phyloP scores from a whole-genome alignment of 225 moss, liverwort and hornwort genomes.

The Marchantia paleacea region DNA sequence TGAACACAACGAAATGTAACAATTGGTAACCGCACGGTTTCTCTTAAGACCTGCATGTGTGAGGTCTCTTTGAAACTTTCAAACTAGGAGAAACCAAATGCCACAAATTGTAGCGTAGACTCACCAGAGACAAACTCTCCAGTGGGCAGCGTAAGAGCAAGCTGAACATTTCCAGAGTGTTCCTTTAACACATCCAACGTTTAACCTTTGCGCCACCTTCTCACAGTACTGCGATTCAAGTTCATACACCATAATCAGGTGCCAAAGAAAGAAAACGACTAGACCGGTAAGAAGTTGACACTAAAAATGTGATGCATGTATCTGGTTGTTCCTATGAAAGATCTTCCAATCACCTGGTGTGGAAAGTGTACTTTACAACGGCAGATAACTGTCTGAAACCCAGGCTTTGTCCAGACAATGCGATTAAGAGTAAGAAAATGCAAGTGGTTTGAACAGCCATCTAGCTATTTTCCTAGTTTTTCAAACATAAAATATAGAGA shows the following conservation, averaged over 20 bases:
- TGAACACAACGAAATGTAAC: neutral
- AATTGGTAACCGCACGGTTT: too few species aligned
- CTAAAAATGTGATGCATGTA: too few species aligned
- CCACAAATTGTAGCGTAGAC: neutral
- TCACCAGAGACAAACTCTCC: constrained; percentile 71
- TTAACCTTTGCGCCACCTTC: constrained; percentile 86
- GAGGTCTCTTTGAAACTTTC: neutral
- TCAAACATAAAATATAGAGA: too few species aligned
- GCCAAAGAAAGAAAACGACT: neutral
- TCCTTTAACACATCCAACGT: constrained; percentile 71
- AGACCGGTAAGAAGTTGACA: neutral
- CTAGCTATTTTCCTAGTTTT: too few species aligned
- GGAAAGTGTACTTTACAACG: too few species aligned
- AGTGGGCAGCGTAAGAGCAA: constrained; percentile 66
- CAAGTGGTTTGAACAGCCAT: too few species aligned
- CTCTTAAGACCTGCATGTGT: neutral
- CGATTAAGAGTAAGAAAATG: too few species aligned
- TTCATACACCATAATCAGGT: neutral
- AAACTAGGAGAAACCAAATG: neutral
- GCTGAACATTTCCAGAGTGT: constrained; percentile 93
- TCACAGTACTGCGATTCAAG: constrained; percentile 71
- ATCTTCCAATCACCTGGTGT: too few species aligned
- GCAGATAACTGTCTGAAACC: too few species aligned
- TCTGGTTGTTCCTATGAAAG: too few species aligned
- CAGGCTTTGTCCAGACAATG: too few species aligned